These are phyloP conservation scores for Annulohypoxylon maeteangense DNA, from an alignment of 495 filamentous ascomycete genomes.

Conservation along the genomic window DNA sequence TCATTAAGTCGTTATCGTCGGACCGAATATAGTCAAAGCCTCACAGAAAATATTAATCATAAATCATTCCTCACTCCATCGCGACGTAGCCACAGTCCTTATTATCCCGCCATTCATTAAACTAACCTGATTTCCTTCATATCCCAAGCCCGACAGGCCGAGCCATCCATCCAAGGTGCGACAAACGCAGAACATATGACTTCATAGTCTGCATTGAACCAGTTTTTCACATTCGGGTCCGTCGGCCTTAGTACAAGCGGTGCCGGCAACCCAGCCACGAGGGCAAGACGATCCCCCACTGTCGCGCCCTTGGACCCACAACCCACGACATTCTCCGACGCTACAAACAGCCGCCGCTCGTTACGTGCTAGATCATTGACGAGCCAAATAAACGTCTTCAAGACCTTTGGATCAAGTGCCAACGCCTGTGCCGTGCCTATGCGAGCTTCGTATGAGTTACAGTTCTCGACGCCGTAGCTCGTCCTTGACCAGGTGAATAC, in stretches of 20 bases:
- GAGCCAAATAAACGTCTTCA: background rate
- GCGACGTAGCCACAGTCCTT: background rate
- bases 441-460: background rate
- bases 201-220: background rate
- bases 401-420: background rate
- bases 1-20: background rate
- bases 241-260: background rate
- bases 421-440: background rate
- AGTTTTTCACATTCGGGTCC: background rate
- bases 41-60: background rate
- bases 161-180: conserved; percentile 1
- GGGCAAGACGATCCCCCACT: background rate
- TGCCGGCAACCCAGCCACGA: background rate
- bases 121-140: background rate
- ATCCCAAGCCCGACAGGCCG: background rate
- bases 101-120: background rate
- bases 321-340: background rate
- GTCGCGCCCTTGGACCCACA: background rate
- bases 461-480: background rate
- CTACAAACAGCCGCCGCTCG: background rate
- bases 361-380: background rate
- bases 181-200: conserved; percentile 7
- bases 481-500: background rate
- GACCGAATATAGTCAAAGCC: background rate
- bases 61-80: background rate